Conservation (phyloP, 73 alveolate species). For the Symbiodinium natans region DNA sequence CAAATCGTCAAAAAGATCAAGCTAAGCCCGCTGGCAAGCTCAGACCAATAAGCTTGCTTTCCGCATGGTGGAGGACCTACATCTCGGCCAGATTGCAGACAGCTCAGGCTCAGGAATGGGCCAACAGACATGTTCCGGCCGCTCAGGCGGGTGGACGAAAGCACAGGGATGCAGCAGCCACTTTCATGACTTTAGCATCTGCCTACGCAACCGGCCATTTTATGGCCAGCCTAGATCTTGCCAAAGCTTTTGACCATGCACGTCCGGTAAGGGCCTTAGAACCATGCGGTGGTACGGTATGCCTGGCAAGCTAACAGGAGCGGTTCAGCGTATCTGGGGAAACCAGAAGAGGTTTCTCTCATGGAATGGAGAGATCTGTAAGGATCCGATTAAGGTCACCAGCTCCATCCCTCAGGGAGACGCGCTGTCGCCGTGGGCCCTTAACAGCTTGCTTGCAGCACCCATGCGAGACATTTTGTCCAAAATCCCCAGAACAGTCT, state of each 20-base stretch:
- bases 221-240: constrained; percentile 6
- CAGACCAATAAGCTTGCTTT: neutral
- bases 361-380: neutral
- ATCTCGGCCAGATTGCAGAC: neutral
- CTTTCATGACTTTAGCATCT: neutral
- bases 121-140: neutral
- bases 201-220: neutral
- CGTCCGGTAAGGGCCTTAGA: neutral
- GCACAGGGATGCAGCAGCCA: neutral
- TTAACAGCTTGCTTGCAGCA: neutral
- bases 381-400: neutral
- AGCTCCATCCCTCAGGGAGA: constrained; percentile 35
- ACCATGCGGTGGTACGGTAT: constrained; percentile 24
- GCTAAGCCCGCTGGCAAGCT: constrained; percentile 5
- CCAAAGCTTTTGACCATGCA: constrained; percentile 8
- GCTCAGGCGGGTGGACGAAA: neutral
- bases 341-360: neutral
- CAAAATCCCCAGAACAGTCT: neutral
- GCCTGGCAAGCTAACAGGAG: neutral
- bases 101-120: neutral
- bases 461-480: neutral
- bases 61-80: constrained; percentile 6
- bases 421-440: constrained; percentile 9
- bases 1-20: neutral
- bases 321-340: neutral